A percentile compares a stretch with the other conserved stretches of the same genome.
phyloP scores from a whole-genome alignment of 768 basidiomycete genomes.

The Phylloporus sp. region DNA sequence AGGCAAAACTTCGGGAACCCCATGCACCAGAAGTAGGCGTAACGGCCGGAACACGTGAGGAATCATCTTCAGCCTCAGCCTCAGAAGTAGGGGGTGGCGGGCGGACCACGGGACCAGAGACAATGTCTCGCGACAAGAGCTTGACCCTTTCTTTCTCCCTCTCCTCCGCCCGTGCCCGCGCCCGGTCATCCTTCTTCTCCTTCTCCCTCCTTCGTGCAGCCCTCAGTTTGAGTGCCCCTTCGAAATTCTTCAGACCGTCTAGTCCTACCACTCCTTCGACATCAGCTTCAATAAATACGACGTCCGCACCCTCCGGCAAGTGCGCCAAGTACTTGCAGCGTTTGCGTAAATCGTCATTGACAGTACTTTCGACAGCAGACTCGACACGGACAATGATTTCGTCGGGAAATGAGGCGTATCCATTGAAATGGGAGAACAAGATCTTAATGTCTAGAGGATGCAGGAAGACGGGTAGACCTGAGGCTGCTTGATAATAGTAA shows the following conservation, averaged over 20 bases:
- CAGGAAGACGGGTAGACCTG: conserved; percentile 87
- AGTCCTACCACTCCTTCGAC: conserved; percentile 71
- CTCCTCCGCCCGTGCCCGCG: conserved; percentile 74
- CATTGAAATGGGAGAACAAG: conserved; percentile 76
- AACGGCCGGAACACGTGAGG: conserved; percentile 4
- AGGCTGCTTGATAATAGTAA: conserved; percentile 93
- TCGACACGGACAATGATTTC: conserved; percentile 79
- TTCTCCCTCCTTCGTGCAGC: conserved; percentile 74
- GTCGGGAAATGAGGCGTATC: conserved; percentile 82
- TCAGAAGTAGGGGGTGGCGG: conserved; percentile 7
- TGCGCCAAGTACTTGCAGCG: conserved; percentile 95
- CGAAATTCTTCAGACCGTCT: conserved; percentile 78
- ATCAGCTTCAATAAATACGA: conserved; percentile 90
- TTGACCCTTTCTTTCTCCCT: conserved; percentile 56
- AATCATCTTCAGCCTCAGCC: conserved; percentile 16
- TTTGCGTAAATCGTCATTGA: conserved; percentile 91
- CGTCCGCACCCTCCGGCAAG: conserved; percentile 86
- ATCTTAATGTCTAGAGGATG: conserved; percentile 96
- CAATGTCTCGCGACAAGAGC: conserved; percentile 22
- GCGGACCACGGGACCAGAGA: conserved; percentile 4
- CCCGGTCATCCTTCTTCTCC: conserved; percentile 81
- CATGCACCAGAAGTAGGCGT: conserved; percentile 52
- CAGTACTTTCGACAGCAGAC: conserved; percentile 66
- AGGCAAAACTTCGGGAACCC: conserved; percentile 81
- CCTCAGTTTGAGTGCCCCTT: conserved; percentile 74